Conservation (phyloP, 2,329 filamentous ascomycete species). For the Plenodomus lindquistii region DNA sequence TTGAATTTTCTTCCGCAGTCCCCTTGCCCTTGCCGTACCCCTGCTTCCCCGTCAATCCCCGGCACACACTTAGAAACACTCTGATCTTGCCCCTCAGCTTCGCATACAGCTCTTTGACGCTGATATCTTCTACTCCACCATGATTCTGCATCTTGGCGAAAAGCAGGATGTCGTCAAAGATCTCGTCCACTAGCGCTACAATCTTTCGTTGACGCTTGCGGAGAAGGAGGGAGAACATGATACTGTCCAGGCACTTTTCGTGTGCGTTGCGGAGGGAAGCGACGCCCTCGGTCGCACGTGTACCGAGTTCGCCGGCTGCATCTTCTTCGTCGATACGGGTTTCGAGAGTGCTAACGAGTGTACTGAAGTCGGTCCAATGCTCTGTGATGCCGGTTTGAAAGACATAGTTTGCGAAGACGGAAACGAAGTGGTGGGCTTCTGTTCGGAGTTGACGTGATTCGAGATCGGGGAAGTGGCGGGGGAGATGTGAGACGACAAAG, state of each 20-base stretch:
- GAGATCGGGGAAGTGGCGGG: constrained; percentile 26
- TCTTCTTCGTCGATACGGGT: constrained; percentile 54
- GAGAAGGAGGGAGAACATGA: constrained; percentile 73
- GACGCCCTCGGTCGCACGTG: constrained; percentile 60
- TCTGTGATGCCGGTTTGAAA: constrained; percentile 75
- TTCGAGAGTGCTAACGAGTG: constrained; percentile 67
- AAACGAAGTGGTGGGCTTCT: constrained; percentile 80
- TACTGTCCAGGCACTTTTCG: constrained; percentile 72
- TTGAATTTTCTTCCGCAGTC: constrained; percentile 58
- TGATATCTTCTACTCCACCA: constrained; percentile 23
- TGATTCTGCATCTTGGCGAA: constrained; percentile 55
- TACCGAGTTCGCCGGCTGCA: constrained; percentile 51
- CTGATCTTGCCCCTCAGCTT: constrained; percentile 72
- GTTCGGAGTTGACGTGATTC: constrained; percentile 60
- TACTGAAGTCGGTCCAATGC: constrained; percentile 73
- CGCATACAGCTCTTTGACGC: constrained; percentile 59
- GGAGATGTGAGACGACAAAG: constrained; percentile 63
- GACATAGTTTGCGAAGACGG: constrained; percentile 73
- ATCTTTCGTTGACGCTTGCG: constrained; percentile 75
- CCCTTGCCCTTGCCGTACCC: constrained; percentile 46
- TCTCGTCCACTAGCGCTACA: constrained; percentile 72
- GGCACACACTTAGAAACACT: constrained; percentile 74
- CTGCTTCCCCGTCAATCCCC: constrained; percentile 66
- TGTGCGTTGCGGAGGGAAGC: constrained; percentile 71
- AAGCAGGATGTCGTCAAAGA: constrained; percentile 71